These are phyloP conservation scores for Papiliotrema fonsecae DNA, from an alignment of 1,284 basidiomycete genomes.

Conservation along the genomic window DNA sequence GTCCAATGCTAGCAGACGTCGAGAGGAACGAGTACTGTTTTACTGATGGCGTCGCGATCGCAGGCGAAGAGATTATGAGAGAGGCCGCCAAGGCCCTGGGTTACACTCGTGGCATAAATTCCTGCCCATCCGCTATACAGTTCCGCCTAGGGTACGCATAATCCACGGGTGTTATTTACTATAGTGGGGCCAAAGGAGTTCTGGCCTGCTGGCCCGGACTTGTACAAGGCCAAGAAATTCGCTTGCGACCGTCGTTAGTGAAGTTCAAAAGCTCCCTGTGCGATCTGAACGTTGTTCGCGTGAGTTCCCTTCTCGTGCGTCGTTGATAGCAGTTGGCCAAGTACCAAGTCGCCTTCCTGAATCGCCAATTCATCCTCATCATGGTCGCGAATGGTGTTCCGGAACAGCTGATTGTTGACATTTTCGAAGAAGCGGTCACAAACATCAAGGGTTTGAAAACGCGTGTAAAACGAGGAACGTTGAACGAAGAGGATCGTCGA, in stretches of 20 bases:
- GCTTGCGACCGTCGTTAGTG: slow-evolving; percentile 38
- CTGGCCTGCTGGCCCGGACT: slow-evolving; percentile 39
- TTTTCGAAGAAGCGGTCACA: slow-evolving; percentile 34
- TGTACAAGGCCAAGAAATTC: slow-evolving; percentile 25
- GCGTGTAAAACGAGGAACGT: slow-evolving; percentile 16
- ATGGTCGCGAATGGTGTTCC: slow-evolving; percentile 43
- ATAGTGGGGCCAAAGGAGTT: slow-evolving; percentile 47
- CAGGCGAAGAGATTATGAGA: slow-evolving; percentile 34
- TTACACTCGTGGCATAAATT: slow-evolving; percentile 21
- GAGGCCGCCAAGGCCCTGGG: slow-evolving; percentile 38
- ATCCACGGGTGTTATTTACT: slow-evolving; percentile 3
- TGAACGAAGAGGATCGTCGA: slow-evolving; percentile 23
- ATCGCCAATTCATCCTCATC: slow-evolving; percentile 48
- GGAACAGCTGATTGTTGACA: slow-evolving; percentile 28
- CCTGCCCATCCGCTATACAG: slow-evolving; percentile 43
- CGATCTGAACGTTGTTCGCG: slow-evolving; percentile 41
- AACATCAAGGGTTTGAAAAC: slow-evolving; percentile 31
- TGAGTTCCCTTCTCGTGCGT: slow-evolving; percentile 8
- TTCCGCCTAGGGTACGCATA: slow-evolving; percentile 40
- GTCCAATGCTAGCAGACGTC: slow-evolving; percentile 19
- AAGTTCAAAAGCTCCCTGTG: slow-evolving; percentile 40
- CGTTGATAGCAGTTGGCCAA: slow-evolving; percentile 32
- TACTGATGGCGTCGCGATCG: slow-evolving; percentile 45
- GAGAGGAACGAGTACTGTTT: slow-evolving; percentile 31
- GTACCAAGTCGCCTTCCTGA: slow-evolving; percentile 45